Base-by-base conservation (phyloP, 345 rosid species). In the Hibiscus tridactylites region DNA sequence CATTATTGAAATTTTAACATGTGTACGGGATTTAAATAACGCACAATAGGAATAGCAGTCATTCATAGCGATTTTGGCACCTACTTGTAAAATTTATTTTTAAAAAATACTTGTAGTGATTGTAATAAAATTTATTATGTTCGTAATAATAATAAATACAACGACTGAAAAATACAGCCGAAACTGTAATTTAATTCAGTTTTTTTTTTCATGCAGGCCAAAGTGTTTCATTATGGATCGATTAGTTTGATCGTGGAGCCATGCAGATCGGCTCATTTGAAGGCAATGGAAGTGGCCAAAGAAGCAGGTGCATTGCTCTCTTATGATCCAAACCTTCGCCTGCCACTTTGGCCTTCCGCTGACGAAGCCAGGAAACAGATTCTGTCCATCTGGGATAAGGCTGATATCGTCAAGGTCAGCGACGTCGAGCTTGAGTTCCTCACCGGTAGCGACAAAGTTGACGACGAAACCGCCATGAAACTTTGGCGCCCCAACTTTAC, bases 181-280 rank as follows among this genome's bases (percentile, higher is more conserved):
- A 0, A 46, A 44, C 9, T 1, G 0, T 9, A 44, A 9, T 10
- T 46, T 46, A 46, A 46, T 10, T 3, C 10, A 4, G 5, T 1
- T 0, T 59, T 3, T 64, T 21, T 5, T 44, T 44, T 57, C 44
- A 33, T 46, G 53, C 71, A 95, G 99, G 92, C 94, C 29, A 92
- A 83, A 57, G 88, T 90, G 35, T 95, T 95, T 78, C 99, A 95
- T 73, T 95, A 90, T 69, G 99, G 98, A 78, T 95, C 99, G 1
- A 95, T 95, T 68, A 92, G 99, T 62, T 83, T 95, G 85, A 95
- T 95, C 2, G 98, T 92, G 79, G 98, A 95, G 87, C 99, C 99
- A 74, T 95, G 99, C 81, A 63, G 99, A 79, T 89, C 98, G 3
- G 98, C 99, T 1, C 99, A 95, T 33, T 19, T 92, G 21, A 86